phyloP scores from a whole-genome alignment of 1,284 basidiomycete genomes.

The Papiliotrema laurentii region DNA sequence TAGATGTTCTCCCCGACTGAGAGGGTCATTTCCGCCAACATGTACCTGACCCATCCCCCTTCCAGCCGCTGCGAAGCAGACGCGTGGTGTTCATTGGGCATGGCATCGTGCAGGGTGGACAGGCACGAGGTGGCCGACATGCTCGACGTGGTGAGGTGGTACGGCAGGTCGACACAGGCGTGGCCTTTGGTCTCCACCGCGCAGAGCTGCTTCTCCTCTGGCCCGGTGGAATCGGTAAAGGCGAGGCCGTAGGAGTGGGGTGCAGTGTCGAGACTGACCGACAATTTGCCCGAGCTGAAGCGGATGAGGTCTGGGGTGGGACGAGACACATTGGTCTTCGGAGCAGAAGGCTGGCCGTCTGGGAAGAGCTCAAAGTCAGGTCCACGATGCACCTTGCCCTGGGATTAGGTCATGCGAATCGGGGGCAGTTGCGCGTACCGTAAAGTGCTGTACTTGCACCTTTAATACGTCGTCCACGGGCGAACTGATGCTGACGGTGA shows the following conservation, averaged over 20 bases:
- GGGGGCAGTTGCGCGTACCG: not conserved
- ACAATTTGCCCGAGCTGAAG: slow-evolving; percentile 39
- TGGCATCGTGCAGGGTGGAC: slow-evolving; percentile 50
- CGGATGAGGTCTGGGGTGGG: slow-evolving; percentile 42
- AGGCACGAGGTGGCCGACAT: slow-evolving; percentile 61
- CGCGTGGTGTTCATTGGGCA: slow-evolving; percentile 10
- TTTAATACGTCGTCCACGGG: slow-evolving; percentile 62
- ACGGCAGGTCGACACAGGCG: slow-evolving; percentile 61
- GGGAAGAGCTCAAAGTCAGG: slow-evolving; percentile 63
- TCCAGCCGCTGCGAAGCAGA: slow-evolving; percentile 1
- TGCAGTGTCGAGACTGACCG: slow-evolving; percentile 28
- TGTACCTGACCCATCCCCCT: slow-evolving; percentile 45
- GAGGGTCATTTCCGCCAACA: slow-evolving; percentile 63
- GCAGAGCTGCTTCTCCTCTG: slow-evolving; percentile 33
- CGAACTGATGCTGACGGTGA: slow-evolving; percentile 60
- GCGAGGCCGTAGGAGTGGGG: slow-evolving; percentile 50
- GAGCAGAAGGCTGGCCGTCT: slow-evolving; percentile 53
- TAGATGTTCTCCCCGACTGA: slow-evolving; percentile 67
- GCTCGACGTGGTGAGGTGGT: slow-evolving; percentile 58
- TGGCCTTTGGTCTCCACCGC: slow-evolving; percentile 56
- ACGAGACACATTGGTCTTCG: slow-evolving; percentile 50
- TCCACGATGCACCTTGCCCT: slow-evolving; percentile 47
- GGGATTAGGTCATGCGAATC: slow-evolving; percentile 49
- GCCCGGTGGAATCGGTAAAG: slow-evolving; percentile 28
- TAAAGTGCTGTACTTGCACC: slow-evolving; percentile 11